Evolutionary conservation across 257 asterid genomes (phyloP), one percentile per base, ranked within the genome.

Genomic region (Capsicum baccatum): DNA sequence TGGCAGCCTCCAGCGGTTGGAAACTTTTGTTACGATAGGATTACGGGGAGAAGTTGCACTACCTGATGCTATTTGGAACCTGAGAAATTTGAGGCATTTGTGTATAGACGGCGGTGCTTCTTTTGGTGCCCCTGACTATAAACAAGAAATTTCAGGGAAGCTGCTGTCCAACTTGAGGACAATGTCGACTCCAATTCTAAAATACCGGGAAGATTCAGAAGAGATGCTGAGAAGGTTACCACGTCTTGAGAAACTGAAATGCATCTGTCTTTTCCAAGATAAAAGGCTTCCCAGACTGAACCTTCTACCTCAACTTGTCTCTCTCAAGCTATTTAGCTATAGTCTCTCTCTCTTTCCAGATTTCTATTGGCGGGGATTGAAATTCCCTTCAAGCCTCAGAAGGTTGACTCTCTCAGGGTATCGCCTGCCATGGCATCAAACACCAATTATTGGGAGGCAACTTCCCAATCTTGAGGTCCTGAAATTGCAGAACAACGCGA

Each of bases 71-170:
- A 10, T 58, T 19, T 86, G 88, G 88, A 47, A 35, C 12, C 39
- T 83, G 79, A 37, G 50, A 67, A 79, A 71, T 8, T 58, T 83
- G 70, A 83, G 84, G 86, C 86, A 86, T 57, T 17, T 86, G 47
- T 17, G 83, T 66, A 58, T 83, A 5, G 59, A 42, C 5, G 9
- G 17, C 6, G 12, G 10, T 9, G 4, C 19, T 76, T 15, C 66
- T 10, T 19, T 50, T 3, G 57, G 33, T 3, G 10, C 63, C 9
- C 16, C 1, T 48, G 54, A 44, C 16, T n/a, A 14, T 1, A 81
- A 6, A 26, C 35, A 6, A 17, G 44, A 48, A n/a, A 47, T 50
- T 44, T 44, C 48, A 44, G 48, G 48, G 48, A 44, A 44, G 17
- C 19, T 69, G 0, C 26, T 26, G 26, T 39, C 19, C 11, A 50